Evolutionary conservation across 2,329 filamentous ascomycete species (phyloP), one percentile per base, ranked within the genome.

Genomic region (Sphaerostilbella broomeana): DNA sequence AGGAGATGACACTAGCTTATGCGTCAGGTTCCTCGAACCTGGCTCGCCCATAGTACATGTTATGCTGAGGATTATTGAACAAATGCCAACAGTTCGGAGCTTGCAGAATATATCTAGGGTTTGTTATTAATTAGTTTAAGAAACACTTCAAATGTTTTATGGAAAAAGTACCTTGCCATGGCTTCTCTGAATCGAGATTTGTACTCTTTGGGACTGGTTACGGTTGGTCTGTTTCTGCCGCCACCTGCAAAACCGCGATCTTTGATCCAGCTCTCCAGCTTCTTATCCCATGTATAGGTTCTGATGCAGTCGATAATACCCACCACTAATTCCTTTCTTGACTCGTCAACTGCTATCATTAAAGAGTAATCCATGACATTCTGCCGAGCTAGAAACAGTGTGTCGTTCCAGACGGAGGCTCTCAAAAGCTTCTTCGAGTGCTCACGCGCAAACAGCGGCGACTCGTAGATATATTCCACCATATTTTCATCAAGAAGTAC

Each of bases 281-380:
- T 95, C 72, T 98, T 98, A 68, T 98, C 92, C 88, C 92, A 98
- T 0, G 92, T 98, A 59, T 97, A 98, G 0, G 92, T 98, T 40
- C 92, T 80, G 50, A 98, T 97, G 60, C 92, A 97, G 60, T 98
- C 90, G 48, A 98, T 97, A 54, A 98, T 97, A 4, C 92, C 92
- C 2, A 98, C 89, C 11, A 97, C 87, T 11, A 98, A 77, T 63
- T 98, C 90, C 54, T 90, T 89, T 47, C 80, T 77, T 25, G 74
- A 73, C 59, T 95, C 92, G 54, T 98, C 90, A 30, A 98, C 94
- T 1, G 90, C 94, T 39, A 95, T 89, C 92, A 98, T 98, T 30
- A 98, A 75, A 17, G 84, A 92, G 65, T 98, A 98, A 64, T 98
- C 92, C 92, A 98, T 98, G 39, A 98, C 92, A 53, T 97, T 92